Evolutionary conservation across 805 yeast genomes (phyloP), one percentile per base, ranked within the genome.

Genomic region (Candida mattraensis): DNA sequence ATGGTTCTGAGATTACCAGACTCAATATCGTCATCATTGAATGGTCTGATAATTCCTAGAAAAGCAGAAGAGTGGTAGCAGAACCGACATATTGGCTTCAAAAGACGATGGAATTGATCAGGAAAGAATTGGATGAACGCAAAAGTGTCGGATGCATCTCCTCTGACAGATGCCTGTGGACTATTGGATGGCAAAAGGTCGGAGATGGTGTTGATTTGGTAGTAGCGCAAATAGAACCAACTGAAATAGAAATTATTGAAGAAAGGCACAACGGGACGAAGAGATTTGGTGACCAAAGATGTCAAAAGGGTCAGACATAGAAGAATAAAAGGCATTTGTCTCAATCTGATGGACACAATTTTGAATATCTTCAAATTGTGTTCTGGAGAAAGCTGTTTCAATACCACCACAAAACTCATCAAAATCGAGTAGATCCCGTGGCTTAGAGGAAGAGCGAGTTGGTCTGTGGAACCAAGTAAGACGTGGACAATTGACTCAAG

Each of bases 91-190:
- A 79, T 48, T 1, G 78, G 76, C 21, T 67, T 64, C 30, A 87
- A 56, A 17, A 71, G 44, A 3, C 77, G 74, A 37, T 77, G 76
- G 3, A 73, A 22, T 1, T 73, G 55, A 30, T 70, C 77, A 1
- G 97, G 97, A 76, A 89, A 89, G 57, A 89, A 87, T 50, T 83
- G 82, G 20, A 81, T 80, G 44, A 89, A 70, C 37, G 85, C 79
- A 66, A 89, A 89, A 1, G 91, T 83, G 48, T 89, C 96, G 0
- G 93, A 80, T 0, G 96, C 95, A 58, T 88, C 96, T 24, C 97
- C 96, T 18, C 73, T 60, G 8, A 80, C 62, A 16, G 69, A 55
- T 21, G 48, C 33, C 16, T 33, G 46, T 19, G 14, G 54, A 34
- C 22, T 54, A 47, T 25, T 29, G n/a, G 48, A 30, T 9, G 48